A percentile compares a stretch with the other conserved stretches of the same genome.
Conservation (phyloP, 345 rosid genomes). For the Aethionema arabicum region DNA sequence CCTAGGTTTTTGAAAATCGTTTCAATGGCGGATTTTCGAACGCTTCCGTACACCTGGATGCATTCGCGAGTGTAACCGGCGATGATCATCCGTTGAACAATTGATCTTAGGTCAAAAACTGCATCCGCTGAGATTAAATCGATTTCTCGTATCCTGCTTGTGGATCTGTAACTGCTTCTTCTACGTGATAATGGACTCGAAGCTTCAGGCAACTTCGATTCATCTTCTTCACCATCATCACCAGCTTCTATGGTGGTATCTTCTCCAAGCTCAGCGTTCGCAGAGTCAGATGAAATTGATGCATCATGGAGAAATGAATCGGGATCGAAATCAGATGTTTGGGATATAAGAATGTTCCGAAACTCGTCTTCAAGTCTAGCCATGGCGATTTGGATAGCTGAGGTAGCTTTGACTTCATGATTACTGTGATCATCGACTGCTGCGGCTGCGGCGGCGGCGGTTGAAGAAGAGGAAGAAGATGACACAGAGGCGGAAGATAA, state of each 20-base stretch:
- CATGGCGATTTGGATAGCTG: conserved; percentile 93
- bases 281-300: conserved; percentile 39
- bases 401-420: conserved; percentile 50
- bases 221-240: conserved; percentile 10
- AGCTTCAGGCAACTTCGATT: conserved; percentile 13
- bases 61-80: conserved; percentile 38
- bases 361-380: conserved; percentile 97
- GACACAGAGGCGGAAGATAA: conserved; percentile 44
- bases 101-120: conserved; percentile 33
- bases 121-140: conserved; percentile 37
- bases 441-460: conserved; percentile 9
- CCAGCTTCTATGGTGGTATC: conserved; percentile 18
- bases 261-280: conserved; percentile 35
- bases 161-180: conserved; percentile 40
- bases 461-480: conserved; percentile 29
- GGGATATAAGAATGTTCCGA: conserved; percentile 65
- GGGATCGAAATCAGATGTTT: conserved; percentile 53
- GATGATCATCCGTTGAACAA: conserved; percentile 35
- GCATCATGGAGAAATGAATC: conserved; percentile 46
- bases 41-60: conserved; percentile 65
- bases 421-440: conserved; percentile 33
- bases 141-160: conserved; percentile 39
- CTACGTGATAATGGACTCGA: conserved; percentile 34
- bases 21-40: conserved; percentile 77
- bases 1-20: conserved; percentile 61